These are phyloP conservation scores for Paraurostyla sp. DNA, from an alignment of 73 alveolate species.

Conservation along the genomic window DNA sequence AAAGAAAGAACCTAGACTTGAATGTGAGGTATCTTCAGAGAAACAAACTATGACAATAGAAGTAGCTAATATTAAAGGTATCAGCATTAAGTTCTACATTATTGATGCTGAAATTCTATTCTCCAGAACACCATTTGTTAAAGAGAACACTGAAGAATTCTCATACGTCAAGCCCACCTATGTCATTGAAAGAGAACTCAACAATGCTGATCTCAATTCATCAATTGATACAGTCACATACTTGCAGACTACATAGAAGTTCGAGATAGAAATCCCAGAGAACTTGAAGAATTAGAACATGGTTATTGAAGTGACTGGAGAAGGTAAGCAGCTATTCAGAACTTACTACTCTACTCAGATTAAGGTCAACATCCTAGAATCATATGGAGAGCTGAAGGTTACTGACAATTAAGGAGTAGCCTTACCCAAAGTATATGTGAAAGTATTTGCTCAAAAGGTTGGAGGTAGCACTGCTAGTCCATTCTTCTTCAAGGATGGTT, in stretches of 20 bases:
- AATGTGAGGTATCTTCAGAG: constrained; percentile 63
- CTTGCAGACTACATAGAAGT: not conserved
- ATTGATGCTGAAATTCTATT: constrained; percentile 89
- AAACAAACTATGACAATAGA: constrained; percentile 59
- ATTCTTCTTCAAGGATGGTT: constrained; percentile 95
- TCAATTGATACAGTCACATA: constrained; percentile 27
- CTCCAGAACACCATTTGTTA: constrained; percentile 87
- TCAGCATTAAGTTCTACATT: constrained; percentile 78
- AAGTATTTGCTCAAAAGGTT: constrained; percentile 84
- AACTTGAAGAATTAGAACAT: constrained; percentile 77
- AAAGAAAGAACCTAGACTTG: constrained; percentile 80
- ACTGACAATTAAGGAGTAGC: constrained; percentile 44
- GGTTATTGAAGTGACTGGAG: constrained; percentile 83
- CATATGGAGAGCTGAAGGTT: constrained; percentile 89
- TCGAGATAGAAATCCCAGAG: constrained; percentile 79
- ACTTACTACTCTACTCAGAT: constrained; percentile 83
- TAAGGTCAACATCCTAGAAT: constrained; percentile 78
- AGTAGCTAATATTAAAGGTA: constrained; percentile 70
- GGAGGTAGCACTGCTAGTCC: constrained; percentile 68
- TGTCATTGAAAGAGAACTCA: constrained; percentile 36
- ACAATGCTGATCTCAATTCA: constrained; percentile 16
- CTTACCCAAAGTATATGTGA: constrained; percentile 86
- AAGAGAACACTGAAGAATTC: constrained; percentile 75
- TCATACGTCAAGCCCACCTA: constrained; percentile 73
- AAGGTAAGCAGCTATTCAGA: constrained; percentile 69